Base-by-base conservation (phyloP, 1,284 basidiomycete genomes). In the Xerocomus minutiporus region DNA sequence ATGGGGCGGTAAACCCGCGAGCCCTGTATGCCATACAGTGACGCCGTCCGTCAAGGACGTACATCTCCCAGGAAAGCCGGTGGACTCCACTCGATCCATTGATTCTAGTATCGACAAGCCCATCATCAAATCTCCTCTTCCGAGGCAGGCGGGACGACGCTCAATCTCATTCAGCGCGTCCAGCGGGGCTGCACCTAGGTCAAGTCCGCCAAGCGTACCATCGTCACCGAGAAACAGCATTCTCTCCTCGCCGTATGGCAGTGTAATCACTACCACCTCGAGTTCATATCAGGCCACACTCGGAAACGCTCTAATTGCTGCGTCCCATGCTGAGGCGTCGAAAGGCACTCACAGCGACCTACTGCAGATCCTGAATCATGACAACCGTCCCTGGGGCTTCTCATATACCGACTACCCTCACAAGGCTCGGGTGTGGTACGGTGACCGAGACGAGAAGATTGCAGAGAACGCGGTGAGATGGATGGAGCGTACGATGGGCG, bases 291-390 rank as follows among this genome's bases (percentile, higher is more conserved):
- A 90, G 61, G 82, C 80, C n/a, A 76, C 82, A 6, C 75, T 91
- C 13, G 88, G 84, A 31, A 91, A 91, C 56, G 93, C 93, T 1
- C 78, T 99, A 32, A 84, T 96, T 48, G 90, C 91, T 41, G 96
- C 96, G 0, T 96, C 93, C 5, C 95, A 97, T 66, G 89, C 94
- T 2, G 96, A 98, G 68, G 93, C 91, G 11, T 82, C 93, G 17
- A 87, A 86, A 57, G 96, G 96, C 40, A 90, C 89, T 1, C 93
- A 96, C 57, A 83, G 86, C 43, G 96, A 99, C 71, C 80, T 99
- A 8, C 70, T 97, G 53, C 86, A 91, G 61, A 93, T 98, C 64
- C 78, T 97, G 34, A 92, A 94, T 59, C 88, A 91, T 57, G 88
- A 90, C 57, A 83, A 84, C 51, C 82, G 83, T 59, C 84, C 91